phyloP scores from a whole-genome alignment of 2,329 filamentous ascomycete genomes.

The Diplodia mutila region DNA sequence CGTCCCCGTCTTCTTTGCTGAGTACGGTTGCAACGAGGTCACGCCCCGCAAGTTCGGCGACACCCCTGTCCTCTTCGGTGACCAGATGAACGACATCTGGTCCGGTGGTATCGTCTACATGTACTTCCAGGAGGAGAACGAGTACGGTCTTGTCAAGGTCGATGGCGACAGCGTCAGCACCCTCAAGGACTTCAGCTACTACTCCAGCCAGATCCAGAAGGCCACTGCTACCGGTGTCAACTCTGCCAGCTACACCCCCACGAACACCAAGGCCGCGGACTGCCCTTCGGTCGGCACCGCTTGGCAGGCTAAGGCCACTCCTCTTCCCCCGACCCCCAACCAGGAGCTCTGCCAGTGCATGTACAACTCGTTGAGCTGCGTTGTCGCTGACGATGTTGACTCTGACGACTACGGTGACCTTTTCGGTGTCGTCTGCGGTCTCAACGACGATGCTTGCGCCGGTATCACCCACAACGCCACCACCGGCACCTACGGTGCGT shows the following conservation, averaged over 20 bases:
- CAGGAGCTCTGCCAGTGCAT: conserved; percentile 82
- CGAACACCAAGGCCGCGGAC: conserved; percentile 66
- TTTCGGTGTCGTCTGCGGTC: conserved; percentile 75
- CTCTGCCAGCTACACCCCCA: conserved; percentile 70
- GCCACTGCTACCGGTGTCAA: conserved; percentile 69
- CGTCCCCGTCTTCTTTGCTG: conserved; percentile 96
- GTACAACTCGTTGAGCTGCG: conserved; percentile 73
- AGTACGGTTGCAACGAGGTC: conserved; percentile 90
- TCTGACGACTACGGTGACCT: conserved; percentile 65
- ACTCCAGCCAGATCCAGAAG: conserved; percentile 70
- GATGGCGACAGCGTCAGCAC: conserved; percentile 64
- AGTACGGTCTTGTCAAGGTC: conserved; percentile 79
- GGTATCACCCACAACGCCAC: conserved; percentile 71
- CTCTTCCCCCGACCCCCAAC: conserved; percentile 83
- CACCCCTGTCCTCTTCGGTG: conserved; percentile 77
- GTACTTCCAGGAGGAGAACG: conserved; percentile 91
- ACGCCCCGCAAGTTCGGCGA: conserved; percentile 81
- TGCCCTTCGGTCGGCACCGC: conserved; percentile 69
- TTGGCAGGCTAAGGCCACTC: conserved; percentile 70
- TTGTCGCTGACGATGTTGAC: conserved; percentile 61
- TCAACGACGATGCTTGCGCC: conserved; percentile 59
- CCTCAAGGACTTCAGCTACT: conserved; percentile 73
- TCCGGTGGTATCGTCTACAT: conserved; percentile 98
- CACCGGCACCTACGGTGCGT: conserved; percentile 73
- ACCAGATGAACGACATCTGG: conserved; percentile 83